Evolutionary conservation across 495 filamentous ascomycete genomes (phyloP), one percentile per base, ranked within the genome.

Genomic region (Opeltia flavorubescens): DNA sequence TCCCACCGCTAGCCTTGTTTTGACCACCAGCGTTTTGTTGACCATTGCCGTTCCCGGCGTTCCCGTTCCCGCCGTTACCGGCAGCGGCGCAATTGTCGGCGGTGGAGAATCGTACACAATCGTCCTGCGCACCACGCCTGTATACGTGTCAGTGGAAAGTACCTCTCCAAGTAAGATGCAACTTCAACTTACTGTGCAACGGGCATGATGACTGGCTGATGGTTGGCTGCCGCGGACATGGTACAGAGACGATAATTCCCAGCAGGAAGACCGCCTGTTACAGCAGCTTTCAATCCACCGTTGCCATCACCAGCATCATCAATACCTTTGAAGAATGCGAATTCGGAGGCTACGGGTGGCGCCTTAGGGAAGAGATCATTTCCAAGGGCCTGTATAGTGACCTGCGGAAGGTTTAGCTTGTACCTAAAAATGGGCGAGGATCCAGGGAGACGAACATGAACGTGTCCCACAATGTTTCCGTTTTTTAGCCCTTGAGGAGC

Each of bases 121-220:
- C 82, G 53, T 86, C 82, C 54, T 83, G 75, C 26, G 77, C 63
- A 56, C 81, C 81, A 60, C 81, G 76, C 48, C 53, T 47, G 17
- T 12, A 47, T 25, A 15, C 4, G 0, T 33, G 20, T 11, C 3
- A 4, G 13, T 31, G 25, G 30, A 33, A 46, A 17, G 2, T 30
- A 23, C 34, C 11, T 21, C 6, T 31, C 18, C 26, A 33, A 8
- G 6, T 30, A 15, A 34, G 15, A 35, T 1, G 17, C 12, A 12
- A 2, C 13, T 4, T 17, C 7, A 4, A 47, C 52, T 48, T 49
- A 55, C 62, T 84, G 81, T 44, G 81, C 81, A 39, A 85, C 77
- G 34, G 81, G 81, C 81, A 86, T 86, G 27, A 83, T 57, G 11
- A 84, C 82, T 42, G 82, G 82, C 62, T 86, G 81, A 63, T 86